Base-by-base conservation (phyloP, 2,329 filamentous ascomycete species). In the Trichoderma atrobrunneum region DNA sequence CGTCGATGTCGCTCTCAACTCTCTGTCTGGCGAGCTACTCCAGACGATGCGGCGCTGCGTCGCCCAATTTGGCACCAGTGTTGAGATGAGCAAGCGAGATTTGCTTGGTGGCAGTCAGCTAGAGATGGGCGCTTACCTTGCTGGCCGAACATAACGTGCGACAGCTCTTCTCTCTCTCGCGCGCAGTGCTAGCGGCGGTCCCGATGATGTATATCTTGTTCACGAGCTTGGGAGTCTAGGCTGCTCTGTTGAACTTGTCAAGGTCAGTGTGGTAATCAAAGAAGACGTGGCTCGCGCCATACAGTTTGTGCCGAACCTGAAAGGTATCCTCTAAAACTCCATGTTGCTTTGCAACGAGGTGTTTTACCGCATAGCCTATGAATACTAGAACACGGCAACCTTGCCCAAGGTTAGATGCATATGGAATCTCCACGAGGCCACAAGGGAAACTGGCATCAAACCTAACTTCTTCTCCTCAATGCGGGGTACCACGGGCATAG, bases 401-500 rank as follows among this genome's bases (percentile, higher is more conserved):
- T 12, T 21, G 2, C 28, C 28, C 18, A 7, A 11, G 14, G 26
- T 57, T 0, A 21, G 5, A 12, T 1, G 5, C 30, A 59, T 5
- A 1, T 59, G 56, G 8, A 11, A n/a, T 2, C 28, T 12, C 18
- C 18, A 30, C 14, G 16, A 30, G 26, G 26, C 16, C 7, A 57
- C 54, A 6, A 7, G 12, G 10, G 11, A 7, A 21, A 12, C 7
- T n/a, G 54, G 26, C 7, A 59, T 30, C 16, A 34, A 60, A 7
- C 1, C 2, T 7, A 18, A 59, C 28, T 21, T 60, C 54, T 32
- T 12, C 28, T 21, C 28, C 4, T 3, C n/a, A 5, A 21, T 21
- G 14, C 2, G 0, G 1, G 11, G 16, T 60, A 5, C 2, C n/a
- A 21, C 8, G 5, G 28, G 28, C 28, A 0, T 21, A 7, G 16